Evolutionary conservation across 768 basidiomycete species (phyloP).

Genomic region (Kwoniella sp.): DNA sequence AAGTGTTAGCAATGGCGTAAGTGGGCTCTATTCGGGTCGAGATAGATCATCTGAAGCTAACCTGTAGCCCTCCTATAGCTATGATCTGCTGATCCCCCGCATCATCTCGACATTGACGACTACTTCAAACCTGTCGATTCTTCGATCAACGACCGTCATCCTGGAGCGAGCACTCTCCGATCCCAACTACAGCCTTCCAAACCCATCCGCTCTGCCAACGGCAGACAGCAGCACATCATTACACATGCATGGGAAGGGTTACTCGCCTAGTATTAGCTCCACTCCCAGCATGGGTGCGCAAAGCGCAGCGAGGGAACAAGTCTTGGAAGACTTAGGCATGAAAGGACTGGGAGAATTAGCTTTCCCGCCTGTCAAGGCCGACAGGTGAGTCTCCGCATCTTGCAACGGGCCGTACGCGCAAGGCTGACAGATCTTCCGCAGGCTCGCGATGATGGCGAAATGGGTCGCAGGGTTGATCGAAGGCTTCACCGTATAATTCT

Average conservation of each 20-base stretch:
- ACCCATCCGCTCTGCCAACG: constrained; percentile 2
- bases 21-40: constrained; percentile 53
- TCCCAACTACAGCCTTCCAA: constrained; percentile 34
- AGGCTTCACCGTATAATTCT: constrained; percentile 31
- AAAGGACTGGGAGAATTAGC: constrained; percentile 41
- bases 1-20: constrained; percentile 72
- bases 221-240: constrained; percentile 13
- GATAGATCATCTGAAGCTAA: not conserved
- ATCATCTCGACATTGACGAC: constrained; percentile 36
- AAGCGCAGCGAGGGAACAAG: constrained; percentile 17
- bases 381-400: constrained; percentile 36
- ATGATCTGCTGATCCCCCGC: constrained; percentile 43
- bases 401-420: not conserved
- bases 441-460: constrained; percentile 38
- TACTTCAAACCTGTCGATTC: constrained; percentile 35
- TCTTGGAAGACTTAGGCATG: constrained; percentile 51
- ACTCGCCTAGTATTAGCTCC: constrained; percentile 26
- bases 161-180: constrained; percentile 39
- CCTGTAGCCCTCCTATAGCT: constrained; percentile 23
- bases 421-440: not conserved
- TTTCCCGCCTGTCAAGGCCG: constrained; percentile 38
- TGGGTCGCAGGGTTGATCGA: constrained; percentile 43
- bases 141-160: constrained; percentile 34
- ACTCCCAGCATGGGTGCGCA: constrained; percentile 23
- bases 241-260: constrained; percentile 18